Evolutionary conservation across 352 stramenopile genomes (phyloP).

Genomic region (Globisporangium paroecandrum): DNA sequence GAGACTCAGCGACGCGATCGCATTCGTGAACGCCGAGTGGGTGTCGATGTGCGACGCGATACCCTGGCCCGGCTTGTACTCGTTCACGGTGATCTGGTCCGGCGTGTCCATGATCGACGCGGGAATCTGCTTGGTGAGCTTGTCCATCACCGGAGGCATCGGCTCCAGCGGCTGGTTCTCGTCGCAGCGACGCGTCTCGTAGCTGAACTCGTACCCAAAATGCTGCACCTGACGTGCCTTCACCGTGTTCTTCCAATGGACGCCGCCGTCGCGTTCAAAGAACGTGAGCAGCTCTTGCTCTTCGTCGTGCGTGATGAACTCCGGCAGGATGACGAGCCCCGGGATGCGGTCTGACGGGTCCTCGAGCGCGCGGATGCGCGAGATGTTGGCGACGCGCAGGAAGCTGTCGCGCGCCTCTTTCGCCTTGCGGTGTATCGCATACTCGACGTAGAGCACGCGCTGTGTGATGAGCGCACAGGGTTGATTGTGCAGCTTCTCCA

Average conservation of each 20-base stretch:
- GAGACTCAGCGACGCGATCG: constrained; percentile 79
- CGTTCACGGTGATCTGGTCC: constrained; percentile 86
- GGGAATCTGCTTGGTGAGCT: constrained; percentile 53
- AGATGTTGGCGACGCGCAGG: constrained; percentile 50
- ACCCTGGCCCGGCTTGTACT: constrained; percentile 86
- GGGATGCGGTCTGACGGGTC: constrained; percentile 49
- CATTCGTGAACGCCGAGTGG: constrained; percentile 82
- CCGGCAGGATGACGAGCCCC: constrained; percentile 50
- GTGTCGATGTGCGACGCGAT: constrained; percentile 89
- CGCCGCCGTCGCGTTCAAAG: constrained; percentile 54
- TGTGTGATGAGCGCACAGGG: constrained; percentile 49
- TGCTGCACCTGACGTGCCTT: constrained; percentile 85
- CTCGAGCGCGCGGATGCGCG: constrained; percentile 34
- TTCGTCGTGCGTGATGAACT: constrained; percentile 66
- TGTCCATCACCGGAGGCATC: constrained; percentile 40
- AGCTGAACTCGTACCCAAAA: constrained; percentile 88
- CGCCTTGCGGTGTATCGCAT: constrained; percentile 57
- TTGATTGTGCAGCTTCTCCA: constrained; percentile 50
- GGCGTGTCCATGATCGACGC: constrained; percentile 57
- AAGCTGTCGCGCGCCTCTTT: constrained; percentile 66
- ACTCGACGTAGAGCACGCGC: constrained; percentile 74
- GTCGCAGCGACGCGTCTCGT: constrained; percentile 73
- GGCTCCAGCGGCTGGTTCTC: constrained; percentile 38
- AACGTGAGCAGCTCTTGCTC: constrained; percentile 49
- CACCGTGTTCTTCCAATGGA: constrained; percentile 66